phyloP scores from a whole-genome alignment of 768 basidiomycete species.

The Cystobasidium onofrii region DNA sequence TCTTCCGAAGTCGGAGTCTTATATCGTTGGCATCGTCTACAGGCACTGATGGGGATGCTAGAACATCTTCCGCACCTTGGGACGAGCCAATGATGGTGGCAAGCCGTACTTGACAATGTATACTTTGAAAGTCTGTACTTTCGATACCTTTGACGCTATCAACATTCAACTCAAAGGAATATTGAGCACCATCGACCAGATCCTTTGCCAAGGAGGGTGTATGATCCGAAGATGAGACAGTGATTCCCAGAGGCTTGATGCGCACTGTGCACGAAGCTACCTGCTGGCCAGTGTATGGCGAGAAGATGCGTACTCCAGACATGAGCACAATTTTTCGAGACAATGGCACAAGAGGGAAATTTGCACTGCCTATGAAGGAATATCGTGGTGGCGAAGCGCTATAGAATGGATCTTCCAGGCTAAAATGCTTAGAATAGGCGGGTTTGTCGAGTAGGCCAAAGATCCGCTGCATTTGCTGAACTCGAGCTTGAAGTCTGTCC shows the following conservation, averaged over 20 bases:
- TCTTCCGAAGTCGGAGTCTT: slow-evolving; percentile 73
- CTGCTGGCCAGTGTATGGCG: slow-evolving; percentile 86
- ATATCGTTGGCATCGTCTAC: slow-evolving; percentile 63
- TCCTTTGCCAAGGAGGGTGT: slow-evolving; percentile 34
- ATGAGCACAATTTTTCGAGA: slow-evolving; percentile 50
- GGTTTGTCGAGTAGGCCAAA: slow-evolving; percentile 84
- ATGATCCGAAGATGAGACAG: slow-evolving; percentile 45
- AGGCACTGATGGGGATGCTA: slow-evolving; percentile 67
- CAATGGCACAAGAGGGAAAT: slow-evolving; percentile 72
- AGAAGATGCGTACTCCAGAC: slow-evolving; percentile 66
- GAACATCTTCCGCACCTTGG: slow-evolving; percentile 59
- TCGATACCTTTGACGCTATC: slow-evolving; percentile 83
- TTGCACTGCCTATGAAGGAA: slow-evolving; percentile 83
- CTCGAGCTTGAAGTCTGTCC: slow-evolving; percentile 74
- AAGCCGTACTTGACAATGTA: slow-evolving; percentile 79
- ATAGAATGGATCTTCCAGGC: slow-evolving; percentile 85
- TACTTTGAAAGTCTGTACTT: slow-evolving; percentile 73
- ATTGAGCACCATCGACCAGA: slow-evolving; percentile 66
- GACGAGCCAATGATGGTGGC: slow-evolving; percentile 74
- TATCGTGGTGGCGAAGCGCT: slow-evolving; percentile 66
- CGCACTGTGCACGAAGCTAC: slow-evolving; percentile 88
- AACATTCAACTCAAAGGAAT: slow-evolving; percentile 73
- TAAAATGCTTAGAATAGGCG: slow-evolving; percentile 87
- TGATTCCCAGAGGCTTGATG: slow-evolving; percentile 67
- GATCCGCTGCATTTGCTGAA: slow-evolving; percentile 87